Evolutionary conservation across 768 basidiomycete species (phyloP).

Genomic region (Roridomyces roridus): DNA sequence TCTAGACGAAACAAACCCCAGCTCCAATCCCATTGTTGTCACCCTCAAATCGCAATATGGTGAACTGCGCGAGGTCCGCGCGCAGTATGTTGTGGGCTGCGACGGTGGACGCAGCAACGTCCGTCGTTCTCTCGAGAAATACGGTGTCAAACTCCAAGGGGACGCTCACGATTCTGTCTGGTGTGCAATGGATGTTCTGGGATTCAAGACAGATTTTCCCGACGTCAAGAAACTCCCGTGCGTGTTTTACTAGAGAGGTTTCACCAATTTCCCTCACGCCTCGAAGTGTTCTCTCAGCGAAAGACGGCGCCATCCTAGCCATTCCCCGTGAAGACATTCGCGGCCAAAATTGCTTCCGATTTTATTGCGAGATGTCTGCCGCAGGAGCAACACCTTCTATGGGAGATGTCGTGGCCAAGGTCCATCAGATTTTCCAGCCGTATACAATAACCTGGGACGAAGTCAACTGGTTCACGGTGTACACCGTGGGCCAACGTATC

Average conservation of each 20-base stretch:
- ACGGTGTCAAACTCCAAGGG: slow-evolving; percentile 1
- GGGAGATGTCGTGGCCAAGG: slow-evolving; percentile 1
- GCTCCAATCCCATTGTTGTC: neutral
- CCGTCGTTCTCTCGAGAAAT: slow-evolving; percentile 3
- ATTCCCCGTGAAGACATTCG: slow-evolving; percentile 11
- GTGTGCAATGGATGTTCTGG: slow-evolving; percentile 9
- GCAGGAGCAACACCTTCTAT: neutral
- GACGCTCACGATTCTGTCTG: slow-evolving; percentile 8
- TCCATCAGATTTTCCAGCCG: slow-evolving; percentile 5
- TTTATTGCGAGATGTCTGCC: slow-evolving; percentile 6
- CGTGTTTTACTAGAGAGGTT: no score
- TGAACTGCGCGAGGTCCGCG: neutral
- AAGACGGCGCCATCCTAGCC: neutral
- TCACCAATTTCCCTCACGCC: neutral
- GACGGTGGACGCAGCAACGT: slow-evolving; percentile 10
- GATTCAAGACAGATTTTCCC: slow-evolving; percentile 11
- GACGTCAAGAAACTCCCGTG: slow-evolving; percentile 7
- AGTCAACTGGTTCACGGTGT: slow-evolving; percentile 14
- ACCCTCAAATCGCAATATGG: slow-evolving; percentile 11
- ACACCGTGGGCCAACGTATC: slow-evolving; percentile 12
- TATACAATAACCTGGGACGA: slow-evolving; percentile 5
- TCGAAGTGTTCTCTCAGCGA: slow-evolving; percentile 1
- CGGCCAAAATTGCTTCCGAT: slow-evolving; percentile 6
- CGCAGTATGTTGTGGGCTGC: slow-evolving; percentile 8
- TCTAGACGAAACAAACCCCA: neutral